Evolutionary conservation across 1,284 basidiomycete species (phyloP), one percentile per base, ranked within the genome.

Genomic region (Pisolithus thermaeus): DNA sequence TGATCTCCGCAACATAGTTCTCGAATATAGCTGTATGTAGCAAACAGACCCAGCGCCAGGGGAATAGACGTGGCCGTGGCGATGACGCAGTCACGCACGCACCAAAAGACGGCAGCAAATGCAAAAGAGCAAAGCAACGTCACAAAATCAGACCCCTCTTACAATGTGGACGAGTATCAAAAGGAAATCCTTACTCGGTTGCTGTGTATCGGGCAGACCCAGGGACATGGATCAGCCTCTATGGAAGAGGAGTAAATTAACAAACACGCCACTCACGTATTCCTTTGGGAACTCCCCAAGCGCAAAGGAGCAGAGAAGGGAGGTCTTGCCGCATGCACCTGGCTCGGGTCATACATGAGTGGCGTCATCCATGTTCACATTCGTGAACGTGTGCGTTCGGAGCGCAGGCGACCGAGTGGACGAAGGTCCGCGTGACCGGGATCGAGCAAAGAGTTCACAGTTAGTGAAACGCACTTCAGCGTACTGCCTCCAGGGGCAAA

Each of bases 1-100:
- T 80, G 64, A 99, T 97, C 74, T 98, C 96, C 44, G 96, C 95
- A 55, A 98, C 95, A 70, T 97, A 99, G 69, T 98, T 99, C 73
- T 97, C 94, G 64, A 97, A 97, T 51, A 97, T 93, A 51, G 92
- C 91, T 86, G 73, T 35, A 20, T 18, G 7, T 23, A 40, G 12
- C 32, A 35, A 1, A 35, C 12, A 14, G 32, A 14, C 12, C 32
- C 12, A 22, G 20, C 2, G 6, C 23, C 23, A 23, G 41, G 23
- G 23, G 12, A 11, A 20, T 16, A 23, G 23, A n/a, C 6, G 4
- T 4, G 16, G 22, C 16, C 12, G 42, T 43, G 27, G 42, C 42
- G 23, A 43, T 43, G 42, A 43, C 23, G 49, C 39, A 32, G 49
- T 27, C 38, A 12, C 22, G 4, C 12, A 39, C 38, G 6, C 8